Conservation (phyloP, 202 grass and related monocot species). For the Elaeis oleifera region DNA sequence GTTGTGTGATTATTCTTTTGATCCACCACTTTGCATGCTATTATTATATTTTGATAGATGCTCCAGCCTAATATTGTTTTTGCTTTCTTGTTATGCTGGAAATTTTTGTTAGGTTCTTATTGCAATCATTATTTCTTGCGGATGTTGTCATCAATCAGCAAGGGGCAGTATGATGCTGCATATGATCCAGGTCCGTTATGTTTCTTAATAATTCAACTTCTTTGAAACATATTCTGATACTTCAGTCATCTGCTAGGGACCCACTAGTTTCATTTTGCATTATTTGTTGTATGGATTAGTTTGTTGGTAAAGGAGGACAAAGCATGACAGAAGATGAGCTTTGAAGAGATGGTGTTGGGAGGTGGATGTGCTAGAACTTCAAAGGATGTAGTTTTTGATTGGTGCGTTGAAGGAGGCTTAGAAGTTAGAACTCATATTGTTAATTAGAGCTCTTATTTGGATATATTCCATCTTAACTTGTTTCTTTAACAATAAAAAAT, state of each 20-base stretch:
- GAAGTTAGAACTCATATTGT: no score
- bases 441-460: no score
- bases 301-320: no score
- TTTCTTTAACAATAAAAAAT: no score
- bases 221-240: neutral
- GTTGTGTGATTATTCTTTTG: no score
- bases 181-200: slow-evolving; percentile 46
- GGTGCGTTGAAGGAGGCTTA: no score
- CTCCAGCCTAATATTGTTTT: neutral
- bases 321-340: neutral
- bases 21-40: no score
- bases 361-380: no score
- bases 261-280: no score
- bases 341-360: neutral
- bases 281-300: no score
- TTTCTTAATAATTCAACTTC: neutral
- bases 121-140: slow-evolving; percentile 96
- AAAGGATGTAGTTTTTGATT: no score
- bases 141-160: slow-evolving; percentile 83
- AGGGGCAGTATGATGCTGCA: slow-evolving; percentile 73
- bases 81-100: slow-evolving; percentile 10
- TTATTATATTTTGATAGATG: neutral
- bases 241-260: neutral
- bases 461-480: no score
- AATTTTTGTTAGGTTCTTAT: slow-evolving; percentile 57